Conservation (phyloP, 306 rosid genomes). For the Gillenia trifoliata region DNA sequence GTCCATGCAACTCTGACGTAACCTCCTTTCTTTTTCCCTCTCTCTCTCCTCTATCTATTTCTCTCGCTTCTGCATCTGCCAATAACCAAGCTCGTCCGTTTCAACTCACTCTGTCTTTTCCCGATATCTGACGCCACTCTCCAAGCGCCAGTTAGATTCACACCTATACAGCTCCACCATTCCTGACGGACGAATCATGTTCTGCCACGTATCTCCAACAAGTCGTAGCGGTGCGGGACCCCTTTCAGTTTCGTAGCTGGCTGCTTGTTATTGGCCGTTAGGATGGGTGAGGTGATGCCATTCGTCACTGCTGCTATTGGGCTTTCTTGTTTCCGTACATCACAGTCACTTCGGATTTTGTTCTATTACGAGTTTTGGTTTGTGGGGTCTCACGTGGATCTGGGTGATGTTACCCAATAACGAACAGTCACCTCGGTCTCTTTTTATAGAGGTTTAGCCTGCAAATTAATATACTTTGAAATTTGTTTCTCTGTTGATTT, state of each 20-base stretch:
- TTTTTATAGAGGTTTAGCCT: too few species aligned
- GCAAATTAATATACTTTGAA: too few species aligned
- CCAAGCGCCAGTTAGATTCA: neutral
- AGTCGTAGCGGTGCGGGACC: neutral
- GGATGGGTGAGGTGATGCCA: neutral
- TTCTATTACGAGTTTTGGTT: neutral
- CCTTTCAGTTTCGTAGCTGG: neutral
- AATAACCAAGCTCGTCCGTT: constrained; percentile 11
- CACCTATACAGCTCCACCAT: neutral
- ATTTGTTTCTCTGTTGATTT: too few species aligned
- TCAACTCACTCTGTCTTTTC: neutral
- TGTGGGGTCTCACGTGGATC: neutral
- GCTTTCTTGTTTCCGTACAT: constrained; percentile 13
- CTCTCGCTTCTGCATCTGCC: neutral
- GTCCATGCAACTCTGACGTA: constrained; percentile 32
- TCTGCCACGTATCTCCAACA: neutral
- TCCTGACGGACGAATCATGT: neutral
- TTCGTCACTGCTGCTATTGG: neutral
- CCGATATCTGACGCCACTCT: neutral
- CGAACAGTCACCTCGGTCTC: neutral
- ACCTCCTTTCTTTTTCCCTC: neutral
- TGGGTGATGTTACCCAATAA: neutral
- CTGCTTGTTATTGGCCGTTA: neutral
- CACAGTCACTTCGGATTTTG: neutral
- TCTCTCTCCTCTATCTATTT: neutral